These are phyloP conservation scores for Podospora australis DNA, from an alignment of 495 filamentous ascomycete species.

Conservation along the genomic window DNA sequence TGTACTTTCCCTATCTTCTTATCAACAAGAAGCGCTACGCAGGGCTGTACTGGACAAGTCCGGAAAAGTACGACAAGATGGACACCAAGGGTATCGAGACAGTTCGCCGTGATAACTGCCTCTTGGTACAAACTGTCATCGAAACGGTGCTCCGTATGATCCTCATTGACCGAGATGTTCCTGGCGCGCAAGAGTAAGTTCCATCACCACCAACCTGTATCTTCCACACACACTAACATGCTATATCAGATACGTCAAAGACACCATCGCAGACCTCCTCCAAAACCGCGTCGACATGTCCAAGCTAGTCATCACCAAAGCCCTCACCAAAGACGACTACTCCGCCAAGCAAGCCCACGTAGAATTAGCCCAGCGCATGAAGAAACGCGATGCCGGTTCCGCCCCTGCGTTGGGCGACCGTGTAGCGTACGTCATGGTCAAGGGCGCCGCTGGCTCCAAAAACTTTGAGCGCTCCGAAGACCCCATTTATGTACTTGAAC, in stretches of 20 bases:
- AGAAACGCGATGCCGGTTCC: constrained; percentile 89
- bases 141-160: constrained; percentile 95
- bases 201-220: constrained; percentile 22
- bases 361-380: constrained; percentile 90
- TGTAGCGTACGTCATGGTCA: constrained; percentile 97
- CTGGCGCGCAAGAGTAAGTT: constrained; percentile 81
- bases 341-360: constrained; percentile 89
- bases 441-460: constrained; percentile 77
- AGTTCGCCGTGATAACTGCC: constrained; percentile 91
- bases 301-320: constrained; percentile 98
- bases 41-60: constrained; percentile 91
- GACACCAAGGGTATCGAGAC: constrained; percentile 99
- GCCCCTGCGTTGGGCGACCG: constrained; percentile 92
- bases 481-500: constrained; percentile 91
- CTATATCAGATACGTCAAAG: constrained; percentile 76
- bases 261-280: constrained; percentile 88
- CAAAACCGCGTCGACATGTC: constrained; percentile 99
- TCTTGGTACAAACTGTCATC: constrained; percentile 92
- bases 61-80: constrained; percentile 98
- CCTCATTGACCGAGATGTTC: constrained; percentile 83
- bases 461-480: constrained; percentile 96
- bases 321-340: constrained; percentile 77
- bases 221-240: constrained; percentile 9
- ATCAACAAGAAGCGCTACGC: constrained; percentile 99
- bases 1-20: constrained; percentile 95